A percentile compares a stretch with the other conserved stretches of the same genome.
Conservation (phyloP, 1,284 basidiomycete genomes). For the Bondarzewia mesenterica region DNA sequence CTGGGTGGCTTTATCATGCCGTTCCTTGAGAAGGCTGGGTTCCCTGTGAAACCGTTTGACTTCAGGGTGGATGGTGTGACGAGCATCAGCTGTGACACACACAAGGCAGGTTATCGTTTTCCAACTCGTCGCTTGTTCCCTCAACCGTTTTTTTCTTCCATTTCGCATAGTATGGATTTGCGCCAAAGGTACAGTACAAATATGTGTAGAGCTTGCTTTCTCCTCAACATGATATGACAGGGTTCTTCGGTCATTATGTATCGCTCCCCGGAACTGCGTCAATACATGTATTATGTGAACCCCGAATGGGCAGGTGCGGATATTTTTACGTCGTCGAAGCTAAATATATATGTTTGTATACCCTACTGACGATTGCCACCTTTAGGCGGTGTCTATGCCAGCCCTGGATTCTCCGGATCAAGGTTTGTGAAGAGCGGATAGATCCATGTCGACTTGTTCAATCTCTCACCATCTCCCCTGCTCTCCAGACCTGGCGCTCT, state of each 20-base stretch:
- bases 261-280: slow-evolving; percentile 61
- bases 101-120: slow-evolving; percentile 52
- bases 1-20: slow-evolving; percentile 90
- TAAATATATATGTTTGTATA: background rate
- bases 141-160: slow-evolving; percentile 5
- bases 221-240: slow-evolving; percentile 27
- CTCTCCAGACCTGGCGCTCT: slow-evolving; percentile 75
- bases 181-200: slow-evolving; percentile 56
- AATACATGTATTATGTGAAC: slow-evolving; percentile 80
- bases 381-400: slow-evolving; percentile 71
- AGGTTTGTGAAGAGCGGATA: slow-evolving; percentile 39
- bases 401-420: slow-evolving; percentile 83
- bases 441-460: background rate
- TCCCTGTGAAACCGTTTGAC: slow-evolving; percentile 54
- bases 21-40: slow-evolving; percentile 63
- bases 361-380: slow-evolving; percentile 5
- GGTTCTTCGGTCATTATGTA: slow-evolving; percentile 96
- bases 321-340: slow-evolving; percentile 3
- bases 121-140: background rate
- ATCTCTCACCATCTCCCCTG: background rate
- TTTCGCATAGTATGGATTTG: slow-evolving; percentile 72
- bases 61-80: slow-evolving; percentile 89
- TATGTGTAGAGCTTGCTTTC: background rate
- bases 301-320: slow-evolving; percentile 66
- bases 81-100: slow-evolving; percentile 86